These are phyloP conservation scores for Acephala macrosclerotiorum DNA, from an alignment of 2,329 filamentous ascomycete species.

Conservation along the genomic window DNA sequence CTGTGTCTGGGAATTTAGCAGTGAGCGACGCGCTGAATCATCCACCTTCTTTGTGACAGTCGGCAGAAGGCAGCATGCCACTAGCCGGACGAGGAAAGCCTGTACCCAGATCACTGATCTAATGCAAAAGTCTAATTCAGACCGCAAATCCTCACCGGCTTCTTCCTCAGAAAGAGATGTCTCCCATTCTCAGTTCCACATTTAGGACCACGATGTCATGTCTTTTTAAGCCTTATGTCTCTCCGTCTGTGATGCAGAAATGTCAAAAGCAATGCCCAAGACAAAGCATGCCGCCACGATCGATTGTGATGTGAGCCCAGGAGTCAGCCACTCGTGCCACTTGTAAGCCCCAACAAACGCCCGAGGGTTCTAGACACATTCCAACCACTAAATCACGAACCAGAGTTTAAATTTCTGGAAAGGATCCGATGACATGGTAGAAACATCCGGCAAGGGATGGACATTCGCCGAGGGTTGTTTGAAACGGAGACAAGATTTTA, in stretches of 20 bases:
- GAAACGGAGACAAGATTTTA: neutral
- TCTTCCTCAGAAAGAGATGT: neutral
- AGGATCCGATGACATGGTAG: conserved; percentile 2
- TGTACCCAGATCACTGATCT: conserved; percentile 5
- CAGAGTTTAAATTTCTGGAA: conserved; percentile 1
- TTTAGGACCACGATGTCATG: neutral
- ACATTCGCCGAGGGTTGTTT: neutral
- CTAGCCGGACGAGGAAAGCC: conserved; percentile 2
- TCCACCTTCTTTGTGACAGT: neutral
- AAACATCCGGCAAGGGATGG: conserved; percentile 2
- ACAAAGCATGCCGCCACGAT: neutral
- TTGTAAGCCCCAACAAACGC: neutral
- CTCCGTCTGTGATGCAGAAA: neutral
- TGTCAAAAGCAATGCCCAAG: neutral
- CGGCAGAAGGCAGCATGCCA: conserved; percentile 8
- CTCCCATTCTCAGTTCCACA: neutral
- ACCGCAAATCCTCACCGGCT: neutral
- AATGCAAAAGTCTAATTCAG: conserved; percentile 2
- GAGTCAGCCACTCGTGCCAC: conserved; percentile 3
- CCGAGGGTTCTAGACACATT: neutral
- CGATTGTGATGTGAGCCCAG: neutral
- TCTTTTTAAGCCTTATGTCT: neutral
- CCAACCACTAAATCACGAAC: neutral
- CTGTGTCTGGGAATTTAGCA: too few species aligned
- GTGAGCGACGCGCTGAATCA: neutral